phyloP scores from a whole-genome alignment of 495 filamentous ascomycete genomes.

The Talaromyces ruber region DNA sequence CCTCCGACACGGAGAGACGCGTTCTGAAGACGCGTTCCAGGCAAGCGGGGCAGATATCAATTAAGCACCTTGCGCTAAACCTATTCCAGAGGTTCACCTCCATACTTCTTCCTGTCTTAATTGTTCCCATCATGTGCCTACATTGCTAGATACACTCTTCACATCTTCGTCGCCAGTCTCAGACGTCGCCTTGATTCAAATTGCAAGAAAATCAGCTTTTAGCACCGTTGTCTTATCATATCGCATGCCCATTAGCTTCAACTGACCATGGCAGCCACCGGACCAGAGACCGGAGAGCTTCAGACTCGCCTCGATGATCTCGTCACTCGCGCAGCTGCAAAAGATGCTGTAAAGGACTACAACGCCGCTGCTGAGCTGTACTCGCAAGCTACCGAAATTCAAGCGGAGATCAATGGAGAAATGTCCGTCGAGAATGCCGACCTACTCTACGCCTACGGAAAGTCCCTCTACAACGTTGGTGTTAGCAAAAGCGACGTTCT shows the following conservation, averaged over 20 bases:
- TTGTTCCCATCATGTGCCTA: not conserved
- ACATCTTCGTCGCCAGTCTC: not conserved
- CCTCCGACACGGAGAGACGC: not conserved
- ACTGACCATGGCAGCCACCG: slow-evolving; percentile 3
- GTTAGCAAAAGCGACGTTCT: slow-evolving; percentile 92
- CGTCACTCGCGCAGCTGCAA: slow-evolving; percentile 50
- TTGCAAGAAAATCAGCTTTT: not conserved
- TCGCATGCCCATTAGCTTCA: not conserved
- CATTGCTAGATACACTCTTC: not conserved
- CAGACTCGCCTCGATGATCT: slow-evolving; percentile 33
- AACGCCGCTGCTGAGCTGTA: slow-evolving; percentile 76
- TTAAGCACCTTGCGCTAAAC: not conserved
- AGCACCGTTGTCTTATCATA: not conserved
- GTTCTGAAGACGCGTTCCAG: not conserved
- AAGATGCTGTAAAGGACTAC: slow-evolving; percentile 82
- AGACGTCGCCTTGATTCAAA: not conserved
- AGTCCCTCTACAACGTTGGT: slow-evolving; percentile 84
- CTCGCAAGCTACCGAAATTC: slow-evolving; percentile 79
- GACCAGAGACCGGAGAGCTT: slow-evolving; percentile 10
- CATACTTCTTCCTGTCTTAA: not conserved
- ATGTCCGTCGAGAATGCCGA: slow-evolving; percentile 83
- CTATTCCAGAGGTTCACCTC: not conserved
- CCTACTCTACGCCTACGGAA: slow-evolving; percentile 86
- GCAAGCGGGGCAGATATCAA: not conserved
- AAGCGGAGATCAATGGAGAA: slow-evolving; percentile 88